These are phyloP conservation scores for Parietichytrium sp. DNA, from an alignment of 108 stramenopile species.

Conservation along the genomic window DNA sequence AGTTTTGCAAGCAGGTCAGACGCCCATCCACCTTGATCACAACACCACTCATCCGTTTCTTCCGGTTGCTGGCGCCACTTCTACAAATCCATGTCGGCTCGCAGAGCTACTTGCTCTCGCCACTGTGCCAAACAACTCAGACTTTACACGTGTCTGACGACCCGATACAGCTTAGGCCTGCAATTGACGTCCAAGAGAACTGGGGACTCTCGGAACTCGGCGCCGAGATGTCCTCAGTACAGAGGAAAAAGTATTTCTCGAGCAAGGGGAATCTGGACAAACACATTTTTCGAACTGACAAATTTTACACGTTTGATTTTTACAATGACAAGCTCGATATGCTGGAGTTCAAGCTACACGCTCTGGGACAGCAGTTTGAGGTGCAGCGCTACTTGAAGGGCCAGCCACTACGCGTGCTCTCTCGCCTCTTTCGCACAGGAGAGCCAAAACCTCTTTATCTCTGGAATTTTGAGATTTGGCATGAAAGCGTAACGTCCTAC, in stretches of 20 bases:
- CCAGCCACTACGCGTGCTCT: slow-evolving; percentile 21
- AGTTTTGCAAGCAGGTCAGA: slow-evolving; percentile 19
- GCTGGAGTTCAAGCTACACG: not conserved
- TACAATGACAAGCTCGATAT: slow-evolving; percentile 30
- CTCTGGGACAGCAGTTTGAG: not conserved
- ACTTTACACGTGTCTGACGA: not conserved
- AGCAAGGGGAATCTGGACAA: not conserved
- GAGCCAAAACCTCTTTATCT: not conserved
- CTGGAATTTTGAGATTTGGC: slow-evolving; percentile 37
- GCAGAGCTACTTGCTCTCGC: not conserved
- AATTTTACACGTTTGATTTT: slow-evolving; percentile 17
- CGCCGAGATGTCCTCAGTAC: not conserved
- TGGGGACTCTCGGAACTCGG: not conserved
- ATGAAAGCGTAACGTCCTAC: slow-evolving; percentile 19
- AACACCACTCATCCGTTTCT: not conserved
- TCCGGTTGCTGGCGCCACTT: slow-evolving; percentile 23
- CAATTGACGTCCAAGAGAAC: not conserved
- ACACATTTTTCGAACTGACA: not conserved
- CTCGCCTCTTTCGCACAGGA: not conserved
- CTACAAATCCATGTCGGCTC: not conserved
- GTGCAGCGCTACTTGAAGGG: not conserved
- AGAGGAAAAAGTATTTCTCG: not conserved
- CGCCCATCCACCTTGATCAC: not conserved
- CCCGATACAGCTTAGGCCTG: not conserved
- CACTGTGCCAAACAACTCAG: not conserved